Conservation (phyloP, 2,329 filamentous ascomycete species). For the Colletotrichum tropicale region DNA sequence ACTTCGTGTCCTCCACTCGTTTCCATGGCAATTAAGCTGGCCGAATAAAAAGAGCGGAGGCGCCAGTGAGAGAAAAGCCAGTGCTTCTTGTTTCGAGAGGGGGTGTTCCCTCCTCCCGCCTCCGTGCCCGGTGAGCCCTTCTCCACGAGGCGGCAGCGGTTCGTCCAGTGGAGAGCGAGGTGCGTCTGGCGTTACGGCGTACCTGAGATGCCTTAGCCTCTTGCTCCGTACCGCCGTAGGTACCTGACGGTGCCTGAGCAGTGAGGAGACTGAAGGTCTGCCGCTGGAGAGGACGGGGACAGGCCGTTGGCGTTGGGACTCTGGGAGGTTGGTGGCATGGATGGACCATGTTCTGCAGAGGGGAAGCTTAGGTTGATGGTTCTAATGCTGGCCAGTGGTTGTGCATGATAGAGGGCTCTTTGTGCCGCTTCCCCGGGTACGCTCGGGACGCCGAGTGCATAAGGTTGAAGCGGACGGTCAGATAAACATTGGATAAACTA, state of each 20-base stretch:
- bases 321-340: not conserved
- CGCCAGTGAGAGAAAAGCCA: not conserved
- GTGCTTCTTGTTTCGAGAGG: not conserved
- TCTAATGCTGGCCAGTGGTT: not conserved
- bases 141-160: not conserved
- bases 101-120: conserved; percentile 13
- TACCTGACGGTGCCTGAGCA: not conserved
- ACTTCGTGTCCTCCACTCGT: not conserved
- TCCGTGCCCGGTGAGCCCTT: not conserved
- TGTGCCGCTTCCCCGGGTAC: conserved; percentile 10
- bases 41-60: not conserved
- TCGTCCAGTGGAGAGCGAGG: not conserved
- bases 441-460: conserved; percentile 3
- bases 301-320: not conserved
- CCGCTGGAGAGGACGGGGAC: not conserved
- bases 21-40: conserved; percentile 11
- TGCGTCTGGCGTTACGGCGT: not conserved
- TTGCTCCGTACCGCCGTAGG: not conserved
- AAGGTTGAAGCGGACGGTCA: conserved; percentile 12
- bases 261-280: not conserved
- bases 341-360: conserved; percentile 12
- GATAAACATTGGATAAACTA: conserved; percentile 10
- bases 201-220: not conserved
- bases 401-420: conserved; percentile 9
- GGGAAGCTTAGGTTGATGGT: not conserved